Conservation (phyloP, 371 early-diverging fungal species). For the Haplosporangium sp. region DNA sequence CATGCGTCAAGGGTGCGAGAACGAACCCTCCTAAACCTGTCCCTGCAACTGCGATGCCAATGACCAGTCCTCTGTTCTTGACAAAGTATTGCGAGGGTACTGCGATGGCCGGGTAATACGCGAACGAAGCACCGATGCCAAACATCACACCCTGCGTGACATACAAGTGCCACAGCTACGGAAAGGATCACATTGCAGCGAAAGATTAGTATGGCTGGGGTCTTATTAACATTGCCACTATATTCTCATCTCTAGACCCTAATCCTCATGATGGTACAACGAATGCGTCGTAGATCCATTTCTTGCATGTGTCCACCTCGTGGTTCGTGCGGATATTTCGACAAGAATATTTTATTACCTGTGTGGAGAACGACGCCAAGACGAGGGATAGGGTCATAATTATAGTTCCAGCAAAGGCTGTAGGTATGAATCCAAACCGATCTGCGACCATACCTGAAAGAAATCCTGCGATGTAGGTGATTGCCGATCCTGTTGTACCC, state of each 20-base stretch:
- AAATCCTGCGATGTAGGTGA: conserved; percentile 58
- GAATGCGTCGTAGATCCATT: neutral
- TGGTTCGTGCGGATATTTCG: neutral
- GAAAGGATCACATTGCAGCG: neutral
- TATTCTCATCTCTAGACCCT: too few relatives aligned
- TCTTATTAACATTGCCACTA: too few relatives aligned
- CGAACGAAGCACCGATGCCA: conserved; percentile 72
- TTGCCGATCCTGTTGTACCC: conserved; percentile 58
- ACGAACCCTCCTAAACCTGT: conserved; percentile 70
- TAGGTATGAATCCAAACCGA: conserved; percentile 56
- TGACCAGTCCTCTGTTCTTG: conserved; percentile 68
- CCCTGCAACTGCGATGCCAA: conserved; percentile 72
- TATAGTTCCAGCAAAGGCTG: conserved; percentile 49
- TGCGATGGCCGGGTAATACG: conserved; percentile 62
- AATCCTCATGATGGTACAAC: too few relatives aligned
- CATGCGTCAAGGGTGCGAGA: conserved; percentile 43
- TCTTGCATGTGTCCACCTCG: neutral
- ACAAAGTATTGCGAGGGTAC: conserved; percentile 69
- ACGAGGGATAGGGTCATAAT: conserved; percentile 57
- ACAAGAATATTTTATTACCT: conserved; percentile 14
- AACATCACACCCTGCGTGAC: conserved; percentile 77
- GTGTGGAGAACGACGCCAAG: conserved; percentile 49
- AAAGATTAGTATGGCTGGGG: neutral
- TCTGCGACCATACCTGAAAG: conserved; percentile 57
- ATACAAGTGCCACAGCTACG: conserved; percentile 71